Base-by-base conservation (phyloP, 202 grass and related monocot genomes). In the Cymbopogon flexuosus region DNA sequence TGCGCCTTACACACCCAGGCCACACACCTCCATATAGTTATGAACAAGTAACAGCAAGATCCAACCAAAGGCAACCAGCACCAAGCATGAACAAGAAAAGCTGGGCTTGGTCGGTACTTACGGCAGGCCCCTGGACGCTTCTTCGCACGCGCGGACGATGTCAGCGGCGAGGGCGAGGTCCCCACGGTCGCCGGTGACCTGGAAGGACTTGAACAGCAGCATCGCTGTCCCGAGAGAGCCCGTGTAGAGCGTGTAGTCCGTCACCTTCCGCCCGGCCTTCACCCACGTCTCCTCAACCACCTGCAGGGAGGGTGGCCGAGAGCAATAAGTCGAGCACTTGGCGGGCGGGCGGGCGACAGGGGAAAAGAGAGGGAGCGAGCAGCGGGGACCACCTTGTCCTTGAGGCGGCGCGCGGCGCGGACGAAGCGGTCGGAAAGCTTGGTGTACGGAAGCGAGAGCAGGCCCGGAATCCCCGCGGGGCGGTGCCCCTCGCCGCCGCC, bases 161-260 rank as follows among this genome's bases (percentile, higher is more conserved):
- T 89, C 70, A 6, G 65, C 79, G 3, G 85, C 87, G 49, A 91
- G 83, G 34, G 51, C 31, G 67, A 97, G 94, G 62, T 97, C 92
- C 12, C 18, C 34, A 1, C 29, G 65, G 72, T 84, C 78, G 19
- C 65, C 62, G 3, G 91, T 97, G 65, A 89, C 90, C 86, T 86
- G 89, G 81, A 89, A 93, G 45, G 94, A 88, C 66, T 91, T 97
- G 81, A 97, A 89, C 62, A 97, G 86, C 86, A 97, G 83, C 37
- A 94, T 80, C 14, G 94, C 92, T 21, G 90, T 94, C 67, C 94
- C 94, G 5, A 97, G 88, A 35, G 86, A 75, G 41, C 94, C 94
- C 34, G 90, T 94, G 84, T 94, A 97, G 27, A 94, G 87, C 62
- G 92, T 97, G 70, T 90, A 94, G 73, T 97, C 92, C 42, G 82